A percentile compares a stretch with the other conserved stretches of the same genome.
phyloP scores from a whole-genome alignment of 352 stramenopile genomes.

The Hyaloperonospora arabidopsidis region DNA sequence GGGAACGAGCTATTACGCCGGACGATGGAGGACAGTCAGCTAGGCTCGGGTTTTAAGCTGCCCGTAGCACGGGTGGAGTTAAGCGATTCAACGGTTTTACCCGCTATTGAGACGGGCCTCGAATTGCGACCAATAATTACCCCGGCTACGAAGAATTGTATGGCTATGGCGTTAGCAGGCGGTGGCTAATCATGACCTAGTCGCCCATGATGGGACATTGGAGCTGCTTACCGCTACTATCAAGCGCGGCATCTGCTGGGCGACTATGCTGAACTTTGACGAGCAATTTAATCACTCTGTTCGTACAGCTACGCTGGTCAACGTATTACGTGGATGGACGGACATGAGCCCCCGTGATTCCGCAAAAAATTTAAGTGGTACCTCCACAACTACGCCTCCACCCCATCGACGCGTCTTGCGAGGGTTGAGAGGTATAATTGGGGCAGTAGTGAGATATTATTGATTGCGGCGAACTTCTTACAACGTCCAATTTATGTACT shows the following conservation, averaged over 20 bases:
- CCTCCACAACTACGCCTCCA: not conserved
- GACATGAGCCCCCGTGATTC: not conserved
- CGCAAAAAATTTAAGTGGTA: slow-evolving; percentile 11
- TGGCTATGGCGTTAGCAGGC: slow-evolving; percentile 11
- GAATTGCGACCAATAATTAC: not conserved
- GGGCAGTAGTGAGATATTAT: not conserved
- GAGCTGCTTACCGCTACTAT: not conserved
- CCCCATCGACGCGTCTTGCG: not conserved
- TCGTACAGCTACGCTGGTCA: not conserved
- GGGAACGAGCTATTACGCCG: too few relatives aligned
- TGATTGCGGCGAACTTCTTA: not conserved
- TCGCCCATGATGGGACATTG: not conserved
- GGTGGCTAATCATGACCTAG: not conserved
- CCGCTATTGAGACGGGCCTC: too few relatives aligned
- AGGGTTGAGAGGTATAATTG: slow-evolving; percentile 3
- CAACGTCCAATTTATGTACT: not conserved
- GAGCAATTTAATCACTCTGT: not conserved
- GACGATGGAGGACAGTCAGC: too few relatives aligned
- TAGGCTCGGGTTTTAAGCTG: too few relatives aligned
- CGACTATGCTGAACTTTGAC: not conserved
- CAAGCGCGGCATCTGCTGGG: not conserved
- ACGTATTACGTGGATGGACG: not conserved
- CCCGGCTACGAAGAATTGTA: not conserved
- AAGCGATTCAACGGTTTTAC: too few relatives aligned
- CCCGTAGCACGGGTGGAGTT: too few relatives aligned